Evolutionary conservation across 1,139 yeast genomes (phyloP), one percentile per base, ranked within the genome.

Genomic region (Magnusiomyces fungicola): DNA sequence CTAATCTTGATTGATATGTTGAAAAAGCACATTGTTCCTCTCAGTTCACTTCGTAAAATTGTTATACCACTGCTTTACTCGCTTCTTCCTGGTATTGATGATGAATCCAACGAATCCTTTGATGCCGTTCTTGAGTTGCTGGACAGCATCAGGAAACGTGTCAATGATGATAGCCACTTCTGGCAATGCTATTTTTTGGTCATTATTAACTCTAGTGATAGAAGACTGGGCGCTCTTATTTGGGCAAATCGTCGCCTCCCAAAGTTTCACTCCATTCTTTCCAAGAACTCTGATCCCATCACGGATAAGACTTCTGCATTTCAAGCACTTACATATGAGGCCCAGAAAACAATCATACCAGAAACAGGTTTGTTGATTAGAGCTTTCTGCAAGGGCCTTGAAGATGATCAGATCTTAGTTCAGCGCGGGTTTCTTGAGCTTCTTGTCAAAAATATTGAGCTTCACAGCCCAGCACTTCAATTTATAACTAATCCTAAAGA

Each of bases 401-500:
- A 71, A 37, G 78, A 78, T 9, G 78, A 83, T 53, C 76, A 75
- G 56, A 68, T 86, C 2, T 74, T 90, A 12, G 89, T 89, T 1
- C 90, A 88, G 56, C 74, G 99, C 56, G 97, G 97, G 0, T 88
- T 86, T 56, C 78, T 94, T 60, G 98, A 94, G 60, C 67, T 92
- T 27, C 68, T 94, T 46, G 74, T 84, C 43, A 73, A 81, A 21
- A 81, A 81, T 55, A 59, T 90, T 16, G 85, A 86, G 9, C 69
- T 92, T 14, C 75, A 77, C 53, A 77, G 88, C 14, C 75, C 76
- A 0, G 76, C 83, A 0, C 64, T 86, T 18, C 76, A 75, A 42
- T 58, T 65, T 2, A 58, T 77, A 10, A 70, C 81, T 1, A 67
- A 78, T 1, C 59, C 67, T 0, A 68, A 71, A 4, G 96, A 87